Evolutionary conservation across 805 yeast genomes (phyloP).

Genomic region (Lachancea sp.): DNA sequence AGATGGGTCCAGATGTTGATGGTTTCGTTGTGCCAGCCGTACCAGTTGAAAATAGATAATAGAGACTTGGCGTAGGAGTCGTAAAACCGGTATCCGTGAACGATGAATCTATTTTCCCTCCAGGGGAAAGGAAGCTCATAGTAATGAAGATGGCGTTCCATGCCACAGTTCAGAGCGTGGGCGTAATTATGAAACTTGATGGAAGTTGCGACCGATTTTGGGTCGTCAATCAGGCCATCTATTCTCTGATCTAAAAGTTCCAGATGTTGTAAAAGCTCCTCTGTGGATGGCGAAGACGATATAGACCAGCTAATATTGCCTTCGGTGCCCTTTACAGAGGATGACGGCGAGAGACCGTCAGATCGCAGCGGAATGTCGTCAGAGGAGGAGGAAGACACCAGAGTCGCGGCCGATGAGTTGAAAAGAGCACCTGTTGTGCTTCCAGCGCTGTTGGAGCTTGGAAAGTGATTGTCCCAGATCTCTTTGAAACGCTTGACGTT

Average conservation of each 20-base stretch:
- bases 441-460: not conserved
- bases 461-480: conserved; percentile 8
- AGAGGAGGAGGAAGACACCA: conserved; percentile 6
- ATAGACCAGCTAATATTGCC: not conserved
- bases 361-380: not conserved
- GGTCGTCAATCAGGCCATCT: conserved; percentile 10
- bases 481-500: conserved; percentile 5
- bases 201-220: conserved; percentile 5
- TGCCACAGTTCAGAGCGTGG: conserved; percentile 39
- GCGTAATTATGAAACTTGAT: conserved; percentile 43
- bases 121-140: conserved; percentile 87
- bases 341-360: not conserved
- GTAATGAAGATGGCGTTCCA: conserved; percentile 53
- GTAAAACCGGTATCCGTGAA: conserved; percentile 80
- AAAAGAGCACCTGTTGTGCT: conserved; percentile 1
- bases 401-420: conserved; percentile 7
- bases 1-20: conserved; percentile 92
- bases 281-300: conserved; percentile 6
- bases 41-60: conserved; percentile 46
- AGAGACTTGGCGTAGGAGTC: conserved; percentile 54
- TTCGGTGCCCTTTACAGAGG: not conserved
- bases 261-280: conserved; percentile 8
- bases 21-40: conserved; percentile 72
- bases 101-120: conserved; percentile 85
- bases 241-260: conserved; percentile 8